A percentile compares a stretch with the other conserved stretches of the same genome.
Evolutionary conservation across 2,329 filamentous ascomycete species (phyloP).

Genomic region (Fusarium gaditjirri): DNA sequence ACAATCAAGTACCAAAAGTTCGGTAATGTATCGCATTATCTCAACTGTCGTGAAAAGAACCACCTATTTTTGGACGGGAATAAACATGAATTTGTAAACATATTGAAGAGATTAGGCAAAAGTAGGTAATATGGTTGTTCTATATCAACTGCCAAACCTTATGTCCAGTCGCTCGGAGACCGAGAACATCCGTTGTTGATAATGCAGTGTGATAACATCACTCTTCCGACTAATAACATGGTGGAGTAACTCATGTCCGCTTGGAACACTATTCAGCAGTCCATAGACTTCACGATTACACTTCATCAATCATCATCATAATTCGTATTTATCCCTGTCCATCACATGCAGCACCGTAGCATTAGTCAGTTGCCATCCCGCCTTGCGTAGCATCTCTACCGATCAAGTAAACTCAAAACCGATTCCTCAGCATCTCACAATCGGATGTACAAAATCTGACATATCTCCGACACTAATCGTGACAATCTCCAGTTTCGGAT

Average conservation of each 20-base stretch:
- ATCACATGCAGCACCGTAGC: neutral
- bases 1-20: too few species aligned
- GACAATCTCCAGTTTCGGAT: conserved; percentile 7
- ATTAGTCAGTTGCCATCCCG: neutral
- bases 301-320: neutral
- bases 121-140: accelerated
- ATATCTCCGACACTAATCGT: neutral
- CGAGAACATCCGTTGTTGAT: accelerated
- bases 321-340: neutral
- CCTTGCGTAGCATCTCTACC: neutral
- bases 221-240: accelerated
- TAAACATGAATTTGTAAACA: too few species aligned
- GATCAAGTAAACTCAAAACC: neutral
- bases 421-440: neutral
- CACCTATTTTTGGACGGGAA: too few species aligned
- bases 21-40: too few species aligned
- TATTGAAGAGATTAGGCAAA: too few species aligned
- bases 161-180: accelerated
- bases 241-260: neutral
- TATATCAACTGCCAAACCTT: neutral
- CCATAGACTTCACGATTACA: neutral
- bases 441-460: conserved; percentile 12
- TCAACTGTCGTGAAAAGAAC: too few species aligned
- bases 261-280: accelerated
- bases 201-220: too few species aligned